These are phyloP conservation scores for Cyclanthera cordifolia DNA, from an alignment of 306 rosid genomes.

Conservation along the genomic window DNA sequence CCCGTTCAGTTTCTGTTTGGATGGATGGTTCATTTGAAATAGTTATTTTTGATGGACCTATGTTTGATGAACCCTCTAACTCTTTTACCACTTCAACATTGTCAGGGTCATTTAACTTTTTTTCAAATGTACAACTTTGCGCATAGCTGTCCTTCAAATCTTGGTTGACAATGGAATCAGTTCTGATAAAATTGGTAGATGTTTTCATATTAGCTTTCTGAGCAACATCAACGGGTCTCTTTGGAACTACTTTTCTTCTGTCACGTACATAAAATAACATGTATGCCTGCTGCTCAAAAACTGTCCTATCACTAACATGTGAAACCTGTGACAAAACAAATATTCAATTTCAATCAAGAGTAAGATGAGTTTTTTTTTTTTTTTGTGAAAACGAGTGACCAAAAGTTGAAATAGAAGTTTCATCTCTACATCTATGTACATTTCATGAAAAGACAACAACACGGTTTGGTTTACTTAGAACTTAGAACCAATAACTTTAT, in stretches of 20 bases:
- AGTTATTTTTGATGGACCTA: conserved; percentile 22
- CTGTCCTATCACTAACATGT: conserved; percentile 60
- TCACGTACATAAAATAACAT: conserved; percentile 95
- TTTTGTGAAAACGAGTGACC: neutral
- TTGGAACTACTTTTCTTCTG: conserved; percentile 40
- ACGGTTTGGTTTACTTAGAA: neutral
- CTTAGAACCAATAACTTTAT: neutral
- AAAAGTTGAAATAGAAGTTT: neutral
- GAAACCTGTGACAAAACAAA: conserved; percentile 44
- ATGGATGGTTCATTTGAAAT: conserved; percentile 17
- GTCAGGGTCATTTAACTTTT: conserved; percentile 18
- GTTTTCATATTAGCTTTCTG: conserved; percentile 39
- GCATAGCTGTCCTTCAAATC: conserved; percentile 21
- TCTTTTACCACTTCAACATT: conserved; percentile 24
- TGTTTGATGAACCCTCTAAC: conserved; percentile 25
- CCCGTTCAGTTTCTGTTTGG: conserved; percentile 13
- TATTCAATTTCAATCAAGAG: neutral
- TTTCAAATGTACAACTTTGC: conserved; percentile 26
- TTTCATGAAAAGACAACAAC: conserved; percentile 4
- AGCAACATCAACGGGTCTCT: conserved; percentile 32
- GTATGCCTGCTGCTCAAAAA: conserved; percentile 84
- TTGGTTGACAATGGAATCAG: conserved; percentile 24
- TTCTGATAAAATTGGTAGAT: conserved; percentile 22
- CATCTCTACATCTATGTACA: neutral
- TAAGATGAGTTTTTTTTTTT: neutral